Conservation (phyloP, 306 rosid genomes). For the Rubus idaeus region DNA sequence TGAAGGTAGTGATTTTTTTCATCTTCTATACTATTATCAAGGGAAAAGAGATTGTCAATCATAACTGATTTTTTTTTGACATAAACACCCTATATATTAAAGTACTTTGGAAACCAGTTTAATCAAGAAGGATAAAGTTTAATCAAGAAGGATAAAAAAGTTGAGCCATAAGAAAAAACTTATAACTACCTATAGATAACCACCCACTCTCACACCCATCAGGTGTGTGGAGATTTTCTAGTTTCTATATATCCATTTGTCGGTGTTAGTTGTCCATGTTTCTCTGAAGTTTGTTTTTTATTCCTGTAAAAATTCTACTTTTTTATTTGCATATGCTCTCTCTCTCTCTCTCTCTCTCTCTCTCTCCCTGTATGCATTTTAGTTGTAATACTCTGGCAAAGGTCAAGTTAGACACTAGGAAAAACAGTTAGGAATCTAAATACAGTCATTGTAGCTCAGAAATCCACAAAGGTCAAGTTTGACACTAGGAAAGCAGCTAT, state of each 20-base stretch:
- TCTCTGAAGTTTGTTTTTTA: background rate
- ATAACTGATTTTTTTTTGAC: no score
- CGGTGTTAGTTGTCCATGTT: background rate
- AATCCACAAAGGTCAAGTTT: background rate
- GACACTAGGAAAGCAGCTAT: background rate
- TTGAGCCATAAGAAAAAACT: no score
- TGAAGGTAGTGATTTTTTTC: conserved; percentile 65
- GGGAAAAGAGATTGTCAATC: no score
- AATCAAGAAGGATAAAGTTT: no score
- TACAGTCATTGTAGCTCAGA: background rate
- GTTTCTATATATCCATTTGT: background rate
- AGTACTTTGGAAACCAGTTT: no score
- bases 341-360: background rate
- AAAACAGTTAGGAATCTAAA: background rate
- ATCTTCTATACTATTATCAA: background rate
- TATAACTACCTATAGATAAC: no score
- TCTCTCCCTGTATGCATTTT: background rate
- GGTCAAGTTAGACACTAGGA: background rate
- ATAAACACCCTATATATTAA: no score
- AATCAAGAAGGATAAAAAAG: no score
- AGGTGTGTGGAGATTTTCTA: no score
- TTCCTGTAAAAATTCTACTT: background rate
- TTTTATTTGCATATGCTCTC: background rate
- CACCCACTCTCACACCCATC: no score
- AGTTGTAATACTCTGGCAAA: background rate